These are phyloP conservation scores for Epichloe sibirici DNA, from an alignment of 2,329 filamentous ascomycete genomes.

Conservation along the genomic window DNA sequence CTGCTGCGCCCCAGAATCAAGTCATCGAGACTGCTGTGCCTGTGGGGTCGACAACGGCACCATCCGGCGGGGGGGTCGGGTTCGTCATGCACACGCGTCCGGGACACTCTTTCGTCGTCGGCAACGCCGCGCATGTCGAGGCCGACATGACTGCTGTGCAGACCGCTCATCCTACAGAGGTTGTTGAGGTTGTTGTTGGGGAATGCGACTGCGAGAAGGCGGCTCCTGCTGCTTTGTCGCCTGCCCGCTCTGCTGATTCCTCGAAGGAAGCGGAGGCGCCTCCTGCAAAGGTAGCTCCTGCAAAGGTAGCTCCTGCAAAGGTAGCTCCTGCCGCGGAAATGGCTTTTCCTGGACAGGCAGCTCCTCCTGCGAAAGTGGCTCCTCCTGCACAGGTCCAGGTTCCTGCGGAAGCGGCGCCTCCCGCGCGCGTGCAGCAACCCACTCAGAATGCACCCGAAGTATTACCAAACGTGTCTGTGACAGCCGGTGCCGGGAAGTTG, in stretches of 20 bases:
- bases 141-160: slow-evolving; percentile 16
- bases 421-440: neutral
- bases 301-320: neutral
- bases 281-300: neutral
- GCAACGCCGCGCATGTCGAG: slow-evolving; percentile 13
- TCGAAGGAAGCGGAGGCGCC: no score
- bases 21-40: slow-evolving; percentile 1
- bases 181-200: slow-evolving; percentile 12
- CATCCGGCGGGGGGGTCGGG: neutral
- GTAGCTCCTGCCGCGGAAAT: no score
- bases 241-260: neutral
- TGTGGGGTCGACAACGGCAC: neutral
- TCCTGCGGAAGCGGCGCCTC: neutral
- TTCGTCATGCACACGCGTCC: slow-evolving; percentile 9
- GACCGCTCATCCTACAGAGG: slow-evolving; percentile 4
- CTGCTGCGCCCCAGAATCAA: neutral
- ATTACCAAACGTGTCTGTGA: neutral
- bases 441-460: neutral
- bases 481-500: slow-evolving; percentile 1
- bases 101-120: slow-evolving; percentile 17
- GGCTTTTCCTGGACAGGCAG: no score
- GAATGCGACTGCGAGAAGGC: slow-evolving; percentile 11
- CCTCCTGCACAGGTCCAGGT: neutral
- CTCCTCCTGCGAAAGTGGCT: no score
- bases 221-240: neutral